Base-by-base conservation (phyloP, 2,329 filamentous ascomycete species). In the Penicillium sp. region DNA sequence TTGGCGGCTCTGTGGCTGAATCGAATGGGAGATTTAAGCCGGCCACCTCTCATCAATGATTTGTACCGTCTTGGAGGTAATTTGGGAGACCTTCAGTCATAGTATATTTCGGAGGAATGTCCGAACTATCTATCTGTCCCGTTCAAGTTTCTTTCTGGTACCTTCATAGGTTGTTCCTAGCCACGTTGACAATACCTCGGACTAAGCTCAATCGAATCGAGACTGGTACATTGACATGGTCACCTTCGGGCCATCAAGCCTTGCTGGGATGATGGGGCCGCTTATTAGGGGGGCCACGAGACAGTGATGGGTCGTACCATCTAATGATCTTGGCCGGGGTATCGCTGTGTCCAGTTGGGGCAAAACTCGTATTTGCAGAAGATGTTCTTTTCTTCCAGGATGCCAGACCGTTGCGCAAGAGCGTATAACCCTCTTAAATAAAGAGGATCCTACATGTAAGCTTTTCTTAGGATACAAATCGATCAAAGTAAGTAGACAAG, bases 81-180 rank as follows among this genome's bases (percentile, higher is more conserved):
- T 71, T 22, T 73, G 78, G 52, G 72, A 77, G 1, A 61, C 65
- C 0, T 68, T 72, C 0, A 60, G 62, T 4, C 13, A 14, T 14
- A 4, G 35, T 0, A 63, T 62, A 1, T 55, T 55, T 61, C 0
- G 68, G 72, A 0, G 70, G 71, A 0, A 54, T 80, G 0, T 65
- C 80, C 4, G 70, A 68, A 0, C 73, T 74, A 1, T 64, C 74
- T 74, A 1, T 64, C 74, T 0, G 62, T 75, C 0, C 55, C 77
- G 2, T 76, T 77, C n/a, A 78, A 80, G 0, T 80, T 80, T 58
- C 74, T 75, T 35, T 75, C 76, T 0, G 79, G 80, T 0, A 71
- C 72, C 0, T 74, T 79, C 38, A 74, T 80, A 74, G 76, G 0
- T 64, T 80, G 1, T 73, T 73, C 10, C 72, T 77, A 0, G 76